Percentiles rank a stretch among this genome's conserved stretches.
These are phyloP conservation scores for Schizochytrium sp. DNA, from an alignment of 108 stramenopile genomes.

Conservation along the genomic window DNA sequence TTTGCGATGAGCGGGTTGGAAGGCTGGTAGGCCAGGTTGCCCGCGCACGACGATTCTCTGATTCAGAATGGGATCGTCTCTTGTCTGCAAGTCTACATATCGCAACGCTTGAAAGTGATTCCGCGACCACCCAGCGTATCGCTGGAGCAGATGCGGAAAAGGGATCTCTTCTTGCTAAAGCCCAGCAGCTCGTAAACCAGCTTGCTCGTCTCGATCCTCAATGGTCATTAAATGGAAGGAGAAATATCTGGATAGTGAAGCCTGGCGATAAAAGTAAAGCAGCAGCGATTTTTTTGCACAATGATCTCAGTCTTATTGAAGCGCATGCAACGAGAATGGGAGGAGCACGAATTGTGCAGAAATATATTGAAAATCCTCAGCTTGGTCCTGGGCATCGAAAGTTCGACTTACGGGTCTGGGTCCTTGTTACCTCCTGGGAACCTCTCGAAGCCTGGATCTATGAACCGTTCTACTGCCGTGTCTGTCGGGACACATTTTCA, in stretches of 20 bases:
- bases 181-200: not conserved
- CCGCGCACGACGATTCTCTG: not conserved
- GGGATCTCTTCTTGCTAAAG: not conserved
- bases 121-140: not conserved
- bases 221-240: slow-evolving; percentile 37
- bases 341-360: slow-evolving; percentile 47
- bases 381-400: not conserved
- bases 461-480: slow-evolving; percentile 19
- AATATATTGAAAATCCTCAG: slow-evolving; percentile 41
- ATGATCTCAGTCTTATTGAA: not conserved
- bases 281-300: not conserved
- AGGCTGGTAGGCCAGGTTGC: not conserved
- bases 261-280: slow-evolving; percentile 35
- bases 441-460: slow-evolving; percentile 45
- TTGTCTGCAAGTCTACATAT: not conserved
- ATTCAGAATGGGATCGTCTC: not conserved
- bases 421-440: slow-evolving; percentile 37
- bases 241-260: slow-evolving; percentile 56
- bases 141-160: not conserved
- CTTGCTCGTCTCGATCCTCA: slow-evolving; percentile 36
- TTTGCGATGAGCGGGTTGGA: slow-evolving; percentile 45
- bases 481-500: not conserved
- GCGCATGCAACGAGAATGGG: not conserved
- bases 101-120: not conserved
- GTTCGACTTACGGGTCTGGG: slow-evolving; percentile 53